phyloP scores from a whole-genome alignment of 2,329 filamentous ascomycete genomes.

The Graphiopsis chlorocephala region DNA sequence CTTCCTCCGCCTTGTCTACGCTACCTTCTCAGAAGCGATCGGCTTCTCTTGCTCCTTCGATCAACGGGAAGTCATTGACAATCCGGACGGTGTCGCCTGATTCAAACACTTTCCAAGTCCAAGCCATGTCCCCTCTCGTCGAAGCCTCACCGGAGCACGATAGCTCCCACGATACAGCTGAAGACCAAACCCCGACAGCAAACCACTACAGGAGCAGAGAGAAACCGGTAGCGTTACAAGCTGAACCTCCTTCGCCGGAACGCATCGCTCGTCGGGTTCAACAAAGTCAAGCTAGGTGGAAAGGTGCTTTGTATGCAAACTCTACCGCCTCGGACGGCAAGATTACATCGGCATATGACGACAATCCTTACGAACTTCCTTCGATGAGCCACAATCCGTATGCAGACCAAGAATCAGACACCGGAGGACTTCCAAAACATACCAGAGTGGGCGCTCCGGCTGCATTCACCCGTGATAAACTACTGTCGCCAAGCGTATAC shows the following conservation, averaged over 20 bases:
- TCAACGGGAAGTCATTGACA: constrained; percentile 20
- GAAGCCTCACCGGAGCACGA: constrained; percentile 20
- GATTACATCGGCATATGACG: constrained; percentile 16
- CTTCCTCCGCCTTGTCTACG: constrained; percentile 17
- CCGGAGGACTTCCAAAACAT: constrained; percentile 25
- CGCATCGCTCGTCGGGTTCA: constrained; percentile 40
- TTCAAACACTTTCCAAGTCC: constrained; percentile 16
- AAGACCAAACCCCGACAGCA: background rate
- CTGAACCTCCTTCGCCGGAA: constrained; percentile 36
- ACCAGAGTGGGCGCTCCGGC: constrained; percentile 16
- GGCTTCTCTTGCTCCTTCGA: background rate
- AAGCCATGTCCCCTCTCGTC: constrained; percentile 27
- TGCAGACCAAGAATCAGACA: constrained; percentile 15
- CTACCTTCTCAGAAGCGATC: constrained; percentile 24
- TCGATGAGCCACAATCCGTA: constrained; percentile 21
- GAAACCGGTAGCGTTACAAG: constrained; percentile 17
- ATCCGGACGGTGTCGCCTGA: constrained; percentile 30
- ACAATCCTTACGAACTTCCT: constrained; percentile 34
- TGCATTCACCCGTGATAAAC: constrained; percentile 11
- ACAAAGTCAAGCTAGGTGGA: constrained; percentile 42
- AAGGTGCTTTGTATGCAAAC: constrained; percentile 37
- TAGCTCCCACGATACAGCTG: background rate
- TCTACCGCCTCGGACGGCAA: background rate
- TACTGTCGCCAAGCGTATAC: constrained; percentile 48
- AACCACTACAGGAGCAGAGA: background rate